Conservation (phyloP, 768 basidiomycete genomes). For the Rossbeevera mucosa region DNA sequence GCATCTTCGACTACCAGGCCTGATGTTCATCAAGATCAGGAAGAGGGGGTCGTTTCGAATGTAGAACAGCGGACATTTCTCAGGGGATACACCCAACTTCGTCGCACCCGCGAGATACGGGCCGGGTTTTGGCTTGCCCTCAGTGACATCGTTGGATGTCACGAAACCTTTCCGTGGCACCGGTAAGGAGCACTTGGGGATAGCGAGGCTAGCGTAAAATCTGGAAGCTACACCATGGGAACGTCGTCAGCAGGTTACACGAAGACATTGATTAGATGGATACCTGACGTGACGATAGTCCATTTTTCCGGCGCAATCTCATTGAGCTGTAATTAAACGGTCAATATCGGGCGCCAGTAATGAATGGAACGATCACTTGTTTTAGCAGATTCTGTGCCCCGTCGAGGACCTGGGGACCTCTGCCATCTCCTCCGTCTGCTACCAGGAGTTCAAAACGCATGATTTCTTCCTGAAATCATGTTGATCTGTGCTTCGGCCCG, state of each 20-base stretch:
- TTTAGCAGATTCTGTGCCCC: conserved; percentile 57
- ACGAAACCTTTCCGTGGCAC: conserved; percentile 57
- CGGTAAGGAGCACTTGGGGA: conserved; percentile 58
- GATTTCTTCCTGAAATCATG: conserved; percentile 51
- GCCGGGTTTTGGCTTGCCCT: conserved; percentile 84
- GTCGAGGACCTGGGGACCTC: conserved; percentile 57
- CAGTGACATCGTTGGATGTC: conserved; percentile 60
- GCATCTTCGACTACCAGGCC: conserved; percentile 90
- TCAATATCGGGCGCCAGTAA: background rate
- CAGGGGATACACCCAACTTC: conserved; percentile 47
- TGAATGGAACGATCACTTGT: conserved; percentile 36
- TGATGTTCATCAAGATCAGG: conserved; percentile 24
- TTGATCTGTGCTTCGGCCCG: background rate
- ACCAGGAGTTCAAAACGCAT: conserved; percentile 77
- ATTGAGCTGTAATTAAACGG: conserved; percentile 16
- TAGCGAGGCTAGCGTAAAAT: conserved; percentile 63
- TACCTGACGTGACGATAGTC: conserved; percentile 83
- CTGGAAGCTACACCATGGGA: conserved; percentile 53
- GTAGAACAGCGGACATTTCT: conserved; percentile 41
- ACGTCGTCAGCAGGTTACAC: background rate
- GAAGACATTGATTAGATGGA: background rate
- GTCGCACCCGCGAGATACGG: conserved; percentile 79
- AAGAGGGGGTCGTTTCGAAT: background rate
- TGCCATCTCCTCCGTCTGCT: conserved; percentile 39
- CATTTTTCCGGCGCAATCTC: conserved; percentile 39